phyloP scores from a whole-genome alignment of 2,329 filamentous ascomycete species.

The Colletotrichum sp. region DNA sequence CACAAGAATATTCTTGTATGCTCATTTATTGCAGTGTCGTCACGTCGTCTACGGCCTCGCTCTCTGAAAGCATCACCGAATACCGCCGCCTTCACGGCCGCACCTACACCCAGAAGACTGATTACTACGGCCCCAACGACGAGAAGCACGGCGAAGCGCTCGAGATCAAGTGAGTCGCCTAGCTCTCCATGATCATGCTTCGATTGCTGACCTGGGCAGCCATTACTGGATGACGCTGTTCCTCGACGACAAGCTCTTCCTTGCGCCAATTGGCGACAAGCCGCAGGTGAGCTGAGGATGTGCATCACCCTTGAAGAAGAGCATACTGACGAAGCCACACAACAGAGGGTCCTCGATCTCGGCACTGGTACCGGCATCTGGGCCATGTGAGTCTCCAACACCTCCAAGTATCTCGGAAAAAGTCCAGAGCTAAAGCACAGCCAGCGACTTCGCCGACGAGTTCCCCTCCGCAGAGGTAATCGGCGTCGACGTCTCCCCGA shows the following conservation, averaged over 20 bases:
- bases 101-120: not conserved
- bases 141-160: slow-evolving; percentile 28
- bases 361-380: slow-evolving; percentile 49
- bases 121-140: slow-evolving; percentile 33
- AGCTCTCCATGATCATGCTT: too few species aligned
- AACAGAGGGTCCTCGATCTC: slow-evolving; percentile 45
- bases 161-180: slow-evolving; percentile 18
- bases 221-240: slow-evolving; percentile 30
- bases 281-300: not conserved
- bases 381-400: slow-evolving; percentile 37
- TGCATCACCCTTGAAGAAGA: not conserved
- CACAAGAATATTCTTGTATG: not conserved
- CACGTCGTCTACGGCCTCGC: not conserved
- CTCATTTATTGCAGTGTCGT: not conserved
- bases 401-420: too few species aligned
- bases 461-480: slow-evolving; percentile 47
- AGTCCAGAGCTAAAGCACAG: too few species aligned
- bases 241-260: slow-evolving; percentile 22
- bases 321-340: not conserved
- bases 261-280: slow-evolving; percentile 2
- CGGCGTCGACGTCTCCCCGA: slow-evolving; percentile 61
- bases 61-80: not conserved
- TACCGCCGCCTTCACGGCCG: not conserved
- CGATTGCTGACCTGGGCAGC: not conserved
- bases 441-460: slow-evolving; percentile 52